phyloP scores from a whole-genome alignment of 352 stramenopile genomes.

The Vaucheria bursata region DNA sequence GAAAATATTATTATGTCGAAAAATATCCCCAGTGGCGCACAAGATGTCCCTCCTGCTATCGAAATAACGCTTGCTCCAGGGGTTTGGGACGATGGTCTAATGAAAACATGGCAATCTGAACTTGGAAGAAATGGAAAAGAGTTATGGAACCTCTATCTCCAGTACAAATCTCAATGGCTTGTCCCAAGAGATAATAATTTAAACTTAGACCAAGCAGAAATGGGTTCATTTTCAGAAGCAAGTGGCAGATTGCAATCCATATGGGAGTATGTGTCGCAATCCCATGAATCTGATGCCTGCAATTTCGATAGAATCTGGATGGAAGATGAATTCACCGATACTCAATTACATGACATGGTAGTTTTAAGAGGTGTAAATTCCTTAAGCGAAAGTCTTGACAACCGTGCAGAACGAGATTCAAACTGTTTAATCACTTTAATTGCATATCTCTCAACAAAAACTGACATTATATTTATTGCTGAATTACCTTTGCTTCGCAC shows the following conservation, averaged over 20 bases:
- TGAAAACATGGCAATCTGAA: constrained; percentile 11
- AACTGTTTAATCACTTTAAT: constrained; percentile 37
- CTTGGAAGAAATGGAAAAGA: constrained; percentile 16
- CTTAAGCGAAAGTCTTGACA: constrained; percentile 17
- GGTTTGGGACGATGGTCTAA: constrained; percentile 17
- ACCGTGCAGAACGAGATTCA: no score
- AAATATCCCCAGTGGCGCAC: constrained; percentile 13
- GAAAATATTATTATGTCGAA: background rate
- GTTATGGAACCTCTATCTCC: constrained; percentile 19
- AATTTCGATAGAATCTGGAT: background rate
- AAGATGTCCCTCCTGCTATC: constrained; percentile 20
- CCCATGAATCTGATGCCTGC: background rate
- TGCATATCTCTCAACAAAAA: constrained; percentile 23
- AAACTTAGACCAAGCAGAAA: no score
- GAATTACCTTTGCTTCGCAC: constrained; percentile 25
- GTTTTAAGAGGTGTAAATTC: constrained; percentile 22
- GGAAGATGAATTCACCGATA: background rate
- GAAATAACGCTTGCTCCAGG: constrained; percentile 37
- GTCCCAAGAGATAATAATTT: no score
- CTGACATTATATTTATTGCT: constrained; percentile 35
- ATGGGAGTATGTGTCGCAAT: background rate
- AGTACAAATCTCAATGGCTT: background rate
- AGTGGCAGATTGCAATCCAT: background rate
- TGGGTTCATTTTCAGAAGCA: no score
- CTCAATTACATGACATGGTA: constrained; percentile 9